Percentiles rank a stretch among this genome's conserved stretches.
Evolutionary conservation across 331 rosid species (phyloP).

Genomic region (Telfairia occidentalis): DNA sequence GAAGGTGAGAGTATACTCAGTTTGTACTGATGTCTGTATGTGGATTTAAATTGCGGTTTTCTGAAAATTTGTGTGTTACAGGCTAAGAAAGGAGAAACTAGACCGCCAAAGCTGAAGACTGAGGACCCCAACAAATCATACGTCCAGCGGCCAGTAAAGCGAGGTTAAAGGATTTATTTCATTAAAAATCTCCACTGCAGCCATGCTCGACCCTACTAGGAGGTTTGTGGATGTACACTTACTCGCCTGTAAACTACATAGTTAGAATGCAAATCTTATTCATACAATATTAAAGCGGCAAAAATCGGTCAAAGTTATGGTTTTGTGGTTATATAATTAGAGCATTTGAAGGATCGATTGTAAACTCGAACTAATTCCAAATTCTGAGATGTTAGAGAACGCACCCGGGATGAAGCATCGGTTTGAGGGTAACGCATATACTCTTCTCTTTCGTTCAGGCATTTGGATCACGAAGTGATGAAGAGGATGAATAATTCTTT

Average conservation of each 20-base stretch:
- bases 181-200: background rate
- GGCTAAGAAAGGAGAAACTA: conserved; percentile 87
- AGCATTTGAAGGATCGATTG: background rate
- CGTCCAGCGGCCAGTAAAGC: conserved; percentile 92
- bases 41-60: background rate
- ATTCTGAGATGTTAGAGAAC: background rate
- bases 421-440: background rate
- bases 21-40: background rate
- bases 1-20: conserved; percentile 50
- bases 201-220: background rate
- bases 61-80: conserved; percentile 12
- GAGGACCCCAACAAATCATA: conserved; percentile 99
- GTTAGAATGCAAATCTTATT: background rate
- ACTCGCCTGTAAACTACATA: background rate
- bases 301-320: background rate
- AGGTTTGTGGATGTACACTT: background rate
- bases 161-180: conserved; percentile 36
- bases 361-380: background rate
- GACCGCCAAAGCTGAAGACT: conserved; percentile 95
- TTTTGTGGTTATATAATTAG: background rate
- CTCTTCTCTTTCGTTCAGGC: background rate
- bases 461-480: background rate
- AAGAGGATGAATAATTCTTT: background rate
- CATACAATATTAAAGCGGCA: background rate
- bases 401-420: background rate